Evolutionary conservation across 2,329 filamentous ascomycete genomes (phyloP).

Genomic region (Epichloe amarillans): DNA sequence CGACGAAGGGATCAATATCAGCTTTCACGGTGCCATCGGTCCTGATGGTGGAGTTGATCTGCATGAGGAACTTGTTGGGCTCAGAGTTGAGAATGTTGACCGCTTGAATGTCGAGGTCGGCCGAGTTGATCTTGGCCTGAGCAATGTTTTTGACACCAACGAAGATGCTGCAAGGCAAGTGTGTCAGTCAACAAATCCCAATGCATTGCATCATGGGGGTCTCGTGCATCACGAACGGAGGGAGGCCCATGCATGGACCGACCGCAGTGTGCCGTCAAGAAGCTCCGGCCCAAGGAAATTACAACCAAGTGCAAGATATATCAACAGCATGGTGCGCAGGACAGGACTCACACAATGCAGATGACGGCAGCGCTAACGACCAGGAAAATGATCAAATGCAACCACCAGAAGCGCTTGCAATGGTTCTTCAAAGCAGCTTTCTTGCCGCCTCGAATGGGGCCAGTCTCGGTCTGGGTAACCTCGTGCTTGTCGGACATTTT

Average conservation of each 20-base stretch:
- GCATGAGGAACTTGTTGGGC: conserved; percentile 32
- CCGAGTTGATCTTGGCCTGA: conserved; percentile 40
- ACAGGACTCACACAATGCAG: conserved; percentile 41
- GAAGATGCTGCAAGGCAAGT: conserved; percentile 34
- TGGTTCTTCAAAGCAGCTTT: conserved; percentile 30
- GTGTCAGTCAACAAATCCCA: not conserved
- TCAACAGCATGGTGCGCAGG: not conserved
- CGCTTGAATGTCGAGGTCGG: conserved; percentile 36
- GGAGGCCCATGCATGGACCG: no score
- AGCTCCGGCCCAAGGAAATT: not conserved
- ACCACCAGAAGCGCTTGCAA: conserved; percentile 48
- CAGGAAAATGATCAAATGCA: conserved; percentile 37
- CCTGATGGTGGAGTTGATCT: conserved; percentile 42
- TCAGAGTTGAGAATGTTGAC: conserved; percentile 36
- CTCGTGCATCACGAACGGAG: not conserved
- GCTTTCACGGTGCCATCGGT: conserved; percentile 39
- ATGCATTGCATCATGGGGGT: not conserved
- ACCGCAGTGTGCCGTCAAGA: not conserved
- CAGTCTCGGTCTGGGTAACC: conserved; percentile 22
- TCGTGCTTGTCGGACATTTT: conserved; percentile 27
- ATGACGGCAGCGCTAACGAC: conserved; percentile 40
- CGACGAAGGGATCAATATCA: conserved; percentile 35
- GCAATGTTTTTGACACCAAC: conserved; percentile 43
- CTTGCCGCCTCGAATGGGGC: conserved; percentile 17
- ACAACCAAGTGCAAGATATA: not conserved